Percentiles rank a stretch among this genome's conserved stretches.
Evolutionary conservation across 2,329 filamentous ascomycete species (phyloP).

Genomic region (Monosporascus sp.): DNA sequence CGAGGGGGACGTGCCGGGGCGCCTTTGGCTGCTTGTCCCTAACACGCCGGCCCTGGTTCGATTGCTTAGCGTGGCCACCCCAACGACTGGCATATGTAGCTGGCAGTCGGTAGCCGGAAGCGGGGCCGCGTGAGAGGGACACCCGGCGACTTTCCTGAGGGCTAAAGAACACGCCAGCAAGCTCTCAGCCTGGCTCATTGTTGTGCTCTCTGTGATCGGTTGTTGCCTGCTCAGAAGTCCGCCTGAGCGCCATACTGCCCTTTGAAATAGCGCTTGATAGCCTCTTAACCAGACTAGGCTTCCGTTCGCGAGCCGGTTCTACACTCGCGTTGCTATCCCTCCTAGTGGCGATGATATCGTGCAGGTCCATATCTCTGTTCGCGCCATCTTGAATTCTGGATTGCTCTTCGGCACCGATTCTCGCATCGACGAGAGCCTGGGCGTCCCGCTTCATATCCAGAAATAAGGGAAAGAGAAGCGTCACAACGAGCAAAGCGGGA

Average conservation of each 20-base stretch:
- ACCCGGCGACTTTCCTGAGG: too few species aligned
- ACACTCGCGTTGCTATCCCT: conserved; percentile 14
- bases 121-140: too few species aligned
- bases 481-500: conserved; percentile 42
- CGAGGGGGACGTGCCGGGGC: too few species aligned
- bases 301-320: conserved; percentile 9
- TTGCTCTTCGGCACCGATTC: conserved; percentile 27
- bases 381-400: conserved; percentile 27
- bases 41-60: too few species aligned
- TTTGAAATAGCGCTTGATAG: conserved; percentile 17
- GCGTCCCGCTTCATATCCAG: conserved; percentile 42
- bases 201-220: conserved; percentile 17
- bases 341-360: conserved; percentile 30
- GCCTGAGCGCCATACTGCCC: conserved; percentile 7
- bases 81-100: too few species aligned
- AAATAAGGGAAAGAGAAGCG: conserved; percentile 44
- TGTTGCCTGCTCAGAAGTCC: conserved; percentile 13
- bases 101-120: too few species aligned
- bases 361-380: conserved; percentile 38
- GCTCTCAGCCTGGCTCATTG: background rate
- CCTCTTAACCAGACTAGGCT: conserved; percentile 16
- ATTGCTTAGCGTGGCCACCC: too few species aligned
- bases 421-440: conserved; percentile 37
- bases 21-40: too few species aligned
- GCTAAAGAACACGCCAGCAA: too few species aligned